A percentile compares a stretch with the other conserved stretches of the same genome.
Conservation (phyloP, 2,329 filamentous ascomycete species). For the Orbilia ellipsospora region DNA sequence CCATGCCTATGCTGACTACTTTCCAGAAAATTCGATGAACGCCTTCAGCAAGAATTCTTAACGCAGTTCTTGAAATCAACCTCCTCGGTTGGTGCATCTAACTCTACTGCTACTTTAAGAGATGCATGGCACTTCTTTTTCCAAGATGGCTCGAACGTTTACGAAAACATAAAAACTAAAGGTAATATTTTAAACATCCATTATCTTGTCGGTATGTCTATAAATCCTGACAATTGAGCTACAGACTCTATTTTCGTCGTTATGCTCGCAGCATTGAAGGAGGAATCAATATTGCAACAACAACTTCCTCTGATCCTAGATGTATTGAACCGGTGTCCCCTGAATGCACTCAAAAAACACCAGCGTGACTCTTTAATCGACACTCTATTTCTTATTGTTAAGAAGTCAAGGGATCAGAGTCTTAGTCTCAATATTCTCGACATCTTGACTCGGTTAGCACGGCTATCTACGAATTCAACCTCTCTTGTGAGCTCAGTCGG, state of each 20-base stretch:
- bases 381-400: slow-evolving; percentile 10
- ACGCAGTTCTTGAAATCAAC: slow-evolving; percentile 11
- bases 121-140: slow-evolving; percentile 34
- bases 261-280: slow-evolving; percentile 12
- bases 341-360: slow-evolving; percentile 23
- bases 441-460: slow-evolving; percentile 11
- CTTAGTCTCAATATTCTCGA: slow-evolving; percentile 8
- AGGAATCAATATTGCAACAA: not conserved
- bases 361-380: slow-evolving; percentile 35
- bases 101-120: not conserved
- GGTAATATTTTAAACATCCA: slow-evolving; percentile 15
- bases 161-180: slow-evolving; percentile 27
- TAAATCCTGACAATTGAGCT: not conserved
- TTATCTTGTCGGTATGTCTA: not conserved
- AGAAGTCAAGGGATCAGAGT: not conserved
- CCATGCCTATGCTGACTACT: not conserved
- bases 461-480: slow-evolving; percentile 42
- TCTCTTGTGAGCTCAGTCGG: slow-evolving; percentile 19
- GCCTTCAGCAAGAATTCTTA: slow-evolving; percentile 5
- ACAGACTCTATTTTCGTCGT: slow-evolving; percentile 30
- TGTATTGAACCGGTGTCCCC: slow-evolving; percentile 23
- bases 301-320: slow-evolving; percentile 10
- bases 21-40: too few relatives aligned
- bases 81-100: not conserved
- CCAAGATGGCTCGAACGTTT: slow-evolving; percentile 16